Evolutionary conservation across 2,329 filamentous ascomycete species (phyloP).

Genomic region (Raffaelea albimanens): DNA sequence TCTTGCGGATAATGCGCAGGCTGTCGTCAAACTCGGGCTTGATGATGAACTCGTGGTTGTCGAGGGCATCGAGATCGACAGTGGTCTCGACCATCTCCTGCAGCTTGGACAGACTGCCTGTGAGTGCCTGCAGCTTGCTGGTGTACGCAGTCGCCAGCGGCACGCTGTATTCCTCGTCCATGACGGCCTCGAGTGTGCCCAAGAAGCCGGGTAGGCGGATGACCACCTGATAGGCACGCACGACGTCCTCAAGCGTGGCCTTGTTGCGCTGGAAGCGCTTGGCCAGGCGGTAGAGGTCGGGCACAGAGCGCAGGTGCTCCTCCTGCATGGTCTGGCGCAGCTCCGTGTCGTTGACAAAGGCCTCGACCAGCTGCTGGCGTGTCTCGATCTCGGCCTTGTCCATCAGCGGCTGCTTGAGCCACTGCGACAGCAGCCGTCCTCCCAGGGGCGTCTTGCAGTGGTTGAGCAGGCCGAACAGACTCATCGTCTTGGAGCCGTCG

Average conservation of each 20-base stretch:
- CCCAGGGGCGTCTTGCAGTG: conserved; percentile 96
- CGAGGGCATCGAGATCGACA: conserved; percentile 86
- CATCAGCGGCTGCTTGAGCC: conserved; percentile 98
- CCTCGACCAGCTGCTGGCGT: conserved; percentile 88
- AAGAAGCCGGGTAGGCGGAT: conserved; percentile 88
- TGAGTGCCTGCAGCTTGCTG: conserved; percentile 65
- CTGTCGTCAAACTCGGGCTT: conserved; percentile 95
- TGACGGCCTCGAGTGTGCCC: conserved; percentile 79
- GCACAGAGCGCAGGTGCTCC: conserved; percentile 84
- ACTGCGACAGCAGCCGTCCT: conserved; percentile 82
- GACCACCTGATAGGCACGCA: conserved; percentile 87
- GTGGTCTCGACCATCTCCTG: conserved; percentile 99
- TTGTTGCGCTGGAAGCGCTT: conserved; percentile 91
- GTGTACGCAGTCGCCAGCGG: conserved; percentile 84
- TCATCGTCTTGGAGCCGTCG: conserved; percentile 97
- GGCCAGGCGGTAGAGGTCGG: conserved; percentile 84
- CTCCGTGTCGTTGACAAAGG: conserved; percentile 87
- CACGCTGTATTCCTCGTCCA: conserved; percentile 88
- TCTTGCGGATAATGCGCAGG: conserved; percentile 78
- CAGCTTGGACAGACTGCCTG: conserved; percentile 71
- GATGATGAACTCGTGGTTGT: conserved; percentile 97
- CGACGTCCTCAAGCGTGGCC: conserved; percentile 90
- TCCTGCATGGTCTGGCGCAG: conserved; percentile 94
- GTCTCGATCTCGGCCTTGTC: conserved; percentile 74
- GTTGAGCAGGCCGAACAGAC: conserved; percentile 84